phyloP scores from a whole-genome alignment of 1,284 basidiomycete genomes.

The Sporisorium scitamineum region DNA sequence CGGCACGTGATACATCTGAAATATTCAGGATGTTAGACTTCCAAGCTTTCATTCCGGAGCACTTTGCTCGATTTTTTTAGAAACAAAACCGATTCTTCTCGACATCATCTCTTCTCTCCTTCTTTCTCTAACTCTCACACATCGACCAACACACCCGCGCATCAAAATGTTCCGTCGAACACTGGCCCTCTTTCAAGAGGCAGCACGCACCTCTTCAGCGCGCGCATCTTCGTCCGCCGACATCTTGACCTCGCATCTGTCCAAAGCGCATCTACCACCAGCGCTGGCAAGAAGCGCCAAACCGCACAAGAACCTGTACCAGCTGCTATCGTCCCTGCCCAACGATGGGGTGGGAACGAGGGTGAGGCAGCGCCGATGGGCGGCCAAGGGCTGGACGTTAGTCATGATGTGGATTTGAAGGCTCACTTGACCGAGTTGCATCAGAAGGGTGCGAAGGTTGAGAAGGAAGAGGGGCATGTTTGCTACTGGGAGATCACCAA shows the following conservation, averaged over 20 bases:
- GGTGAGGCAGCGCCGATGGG: slow-evolving; percentile 50
- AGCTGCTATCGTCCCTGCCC: slow-evolving; percentile 51
- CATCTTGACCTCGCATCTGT: slow-evolving; percentile 40
- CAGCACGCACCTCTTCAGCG: slow-evolving; percentile 8
- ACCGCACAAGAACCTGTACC: slow-evolving; percentile 54
- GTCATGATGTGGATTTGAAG: slow-evolving; percentile 20
- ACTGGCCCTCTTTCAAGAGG: slow-evolving; percentile 23
- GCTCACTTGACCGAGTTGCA: slow-evolving; percentile 19
- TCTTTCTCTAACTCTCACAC: not conserved
- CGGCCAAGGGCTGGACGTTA: slow-evolving; percentile 46
- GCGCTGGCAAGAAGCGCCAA: slow-evolving; percentile 16
- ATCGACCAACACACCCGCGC: not conserved
- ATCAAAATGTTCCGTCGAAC: slow-evolving; percentile 32
- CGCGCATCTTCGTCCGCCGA: slow-evolving; percentile 15
- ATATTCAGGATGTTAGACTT: slow-evolving; percentile 4
- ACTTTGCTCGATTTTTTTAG: not conserved
- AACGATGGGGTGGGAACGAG: slow-evolving; percentile 46
- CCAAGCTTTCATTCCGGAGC: not conserved
- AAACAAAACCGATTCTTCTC: slow-evolving; percentile 15
- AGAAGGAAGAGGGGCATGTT: slow-evolving; percentile 25
- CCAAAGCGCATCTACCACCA: slow-evolving; percentile 32
- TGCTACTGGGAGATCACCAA: slow-evolving; percentile 59
- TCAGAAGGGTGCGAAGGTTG: slow-evolving; percentile 1
- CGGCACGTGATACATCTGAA: slow-evolving; percentile 11
- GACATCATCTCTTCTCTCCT: slow-evolving; percentile 17